Percentiles rank a stretch among this genome's conserved stretches.
Evolutionary conservation across 2,329 filamentous ascomycete species (phyloP).

Genomic region (Colletotrichum truncatum): DNA sequence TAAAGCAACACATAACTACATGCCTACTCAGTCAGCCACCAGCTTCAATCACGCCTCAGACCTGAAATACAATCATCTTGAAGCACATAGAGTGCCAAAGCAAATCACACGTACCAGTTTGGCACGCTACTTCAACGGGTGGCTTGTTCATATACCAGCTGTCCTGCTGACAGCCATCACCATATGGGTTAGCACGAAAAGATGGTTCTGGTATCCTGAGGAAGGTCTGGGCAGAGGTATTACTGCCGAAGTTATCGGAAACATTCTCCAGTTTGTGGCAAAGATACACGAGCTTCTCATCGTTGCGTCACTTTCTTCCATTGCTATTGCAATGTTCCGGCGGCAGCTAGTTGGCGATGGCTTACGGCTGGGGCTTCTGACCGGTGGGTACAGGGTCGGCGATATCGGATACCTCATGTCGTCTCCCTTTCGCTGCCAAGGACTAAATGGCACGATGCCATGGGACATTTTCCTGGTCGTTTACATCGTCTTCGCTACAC

Average conservation of each 20-base stretch:
- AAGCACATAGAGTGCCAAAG: too few relatives aligned
- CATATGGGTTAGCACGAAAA: background rate
- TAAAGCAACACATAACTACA: too few relatives aligned
- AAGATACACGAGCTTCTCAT: slow-evolving; percentile 18
- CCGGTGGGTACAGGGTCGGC: slow-evolving; percentile 20
- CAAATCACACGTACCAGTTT: background rate
- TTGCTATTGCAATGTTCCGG: slow-evolving; percentile 6
- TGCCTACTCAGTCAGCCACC: too few relatives aligned
- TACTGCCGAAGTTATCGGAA: slow-evolving; percentile 10
- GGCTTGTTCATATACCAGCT: slow-evolving; percentile 21
- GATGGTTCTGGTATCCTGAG: slow-evolving; percentile 17
- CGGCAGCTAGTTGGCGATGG: slow-evolving; percentile 8
- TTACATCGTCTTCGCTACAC: slow-evolving; percentile 4
- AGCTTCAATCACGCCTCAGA: too few relatives aligned
- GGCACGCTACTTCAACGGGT: slow-evolving; percentile 3
- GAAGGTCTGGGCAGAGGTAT: background rate
- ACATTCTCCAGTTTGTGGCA: slow-evolving; percentile 15
- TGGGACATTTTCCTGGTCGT: slow-evolving; percentile 1
- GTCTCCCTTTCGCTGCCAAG: background rate
- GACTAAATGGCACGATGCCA: background rate
- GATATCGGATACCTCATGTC: slow-evolving; percentile 19
- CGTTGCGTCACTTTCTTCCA: slow-evolving; percentile 16
- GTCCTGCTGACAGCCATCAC: background rate
- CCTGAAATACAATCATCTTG: too few relatives aligned
- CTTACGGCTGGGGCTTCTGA: slow-evolving; percentile 19